Evolutionary conservation across 306 rosid genomes (phyloP), one percentile per base, ranked within the genome.

Genomic region (Vigna unguiculata): DNA sequence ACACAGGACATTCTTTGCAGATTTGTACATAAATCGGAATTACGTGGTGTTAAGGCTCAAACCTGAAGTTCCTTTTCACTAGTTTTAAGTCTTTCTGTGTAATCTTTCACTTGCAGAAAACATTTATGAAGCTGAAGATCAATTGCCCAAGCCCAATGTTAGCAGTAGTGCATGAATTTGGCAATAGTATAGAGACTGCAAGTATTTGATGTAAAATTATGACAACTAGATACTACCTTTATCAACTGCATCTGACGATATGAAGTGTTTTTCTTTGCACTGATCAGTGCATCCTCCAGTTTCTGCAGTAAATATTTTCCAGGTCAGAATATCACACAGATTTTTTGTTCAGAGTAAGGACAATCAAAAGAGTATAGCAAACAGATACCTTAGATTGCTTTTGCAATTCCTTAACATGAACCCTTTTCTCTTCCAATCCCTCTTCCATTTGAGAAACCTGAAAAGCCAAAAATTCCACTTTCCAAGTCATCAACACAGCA

Each of bases 1-100:
- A 48, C 59, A 46, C 53, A 62, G 49, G 66, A 54, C 25, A 71
- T 36, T 69, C 59, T 55, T 78, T 55, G 81, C 79, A 70, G 63
- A 25, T 68, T 58, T 69, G 36, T 24, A 61, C 68, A 65, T 59
- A 55, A 63, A 81, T 68, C 60, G 60, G 62, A 66, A 28, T 17
- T 52, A 47, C 4, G 51, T 1, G 52, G 52, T 22, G 25, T 20
- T 8, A 57, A 74, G 70, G 76, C 53, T 80, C 92, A 59, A 75
- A 95, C 98, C 99, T 92, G 93, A 83, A 92, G 90, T 87, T 95
- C 93, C 62, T 86, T 85, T 83, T 95, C 96, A 77, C 85, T 72
- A 80, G 73, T 78, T 86, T 88, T 83, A 69, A 89, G 92, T 75
- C 80, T 85, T 58, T 92, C 91, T 16, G 89, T 54, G 77, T 62